phyloP scores from a whole-genome alignment of 2,329 filamentous ascomycete species.

The Seiridium unicorne region DNA sequence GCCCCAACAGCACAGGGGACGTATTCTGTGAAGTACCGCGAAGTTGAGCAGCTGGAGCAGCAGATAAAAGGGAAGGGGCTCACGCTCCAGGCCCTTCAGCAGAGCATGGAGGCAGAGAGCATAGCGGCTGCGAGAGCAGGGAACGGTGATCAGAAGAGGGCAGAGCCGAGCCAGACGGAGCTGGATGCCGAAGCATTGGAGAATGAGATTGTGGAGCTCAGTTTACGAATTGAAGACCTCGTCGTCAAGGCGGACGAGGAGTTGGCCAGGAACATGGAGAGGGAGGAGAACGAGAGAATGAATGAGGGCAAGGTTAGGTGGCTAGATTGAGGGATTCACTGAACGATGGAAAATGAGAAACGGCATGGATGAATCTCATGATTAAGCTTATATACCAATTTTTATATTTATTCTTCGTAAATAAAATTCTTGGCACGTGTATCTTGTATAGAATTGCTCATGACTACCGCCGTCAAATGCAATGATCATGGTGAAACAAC shows the following conservation, averaged over 20 bases:
- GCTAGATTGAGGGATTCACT: neutral
- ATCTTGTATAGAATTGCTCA: too few relatives aligned
- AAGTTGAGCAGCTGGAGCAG: conserved; percentile 30
- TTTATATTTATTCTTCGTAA: neutral
- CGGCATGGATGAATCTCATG: neutral
- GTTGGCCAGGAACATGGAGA: conserved; percentile 40
- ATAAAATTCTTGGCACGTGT: too few relatives aligned
- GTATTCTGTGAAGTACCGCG: conserved; percentile 31
- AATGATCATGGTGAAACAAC: neutral
- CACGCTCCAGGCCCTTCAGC: conserved; percentile 3
- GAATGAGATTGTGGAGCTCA: conserved; percentile 25
- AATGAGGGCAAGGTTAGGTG: neutral
- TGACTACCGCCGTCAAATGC: too few relatives aligned
- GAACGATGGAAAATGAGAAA: neutral
- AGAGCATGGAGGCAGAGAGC: conserved; percentile 10
- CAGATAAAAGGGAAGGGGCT: conserved; percentile 30
- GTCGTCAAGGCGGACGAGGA: conserved; percentile 45
- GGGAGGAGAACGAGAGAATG: conserved; percentile 14
- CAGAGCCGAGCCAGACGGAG: conserved; percentile 7
- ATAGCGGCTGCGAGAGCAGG: conserved; percentile 10
- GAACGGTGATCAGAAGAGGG: conserved; percentile 4
- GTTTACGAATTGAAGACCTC: conserved; percentile 19
- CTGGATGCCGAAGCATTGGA: conserved; percentile 26
- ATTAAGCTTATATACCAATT: neutral
- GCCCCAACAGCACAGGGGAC: neutral